These are phyloP conservation scores for Ashbya aceris DNA, from an alignment of 1,139 yeast genomes.

Conservation along the genomic window DNA sequence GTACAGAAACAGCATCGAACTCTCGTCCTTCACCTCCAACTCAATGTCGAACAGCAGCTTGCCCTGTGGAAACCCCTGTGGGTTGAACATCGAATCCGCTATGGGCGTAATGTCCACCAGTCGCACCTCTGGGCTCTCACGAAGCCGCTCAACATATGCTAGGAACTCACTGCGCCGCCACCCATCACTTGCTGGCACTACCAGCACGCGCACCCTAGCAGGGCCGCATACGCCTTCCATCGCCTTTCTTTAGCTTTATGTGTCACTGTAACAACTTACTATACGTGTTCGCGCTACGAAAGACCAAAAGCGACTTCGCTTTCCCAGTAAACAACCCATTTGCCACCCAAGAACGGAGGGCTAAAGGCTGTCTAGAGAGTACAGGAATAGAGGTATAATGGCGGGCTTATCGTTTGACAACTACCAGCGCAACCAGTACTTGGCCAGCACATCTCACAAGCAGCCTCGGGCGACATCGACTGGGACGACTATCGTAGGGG, in stretches of 20 bases:
- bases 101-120: slow-evolving; percentile 67
- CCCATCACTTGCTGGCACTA: slow-evolving; percentile 57
- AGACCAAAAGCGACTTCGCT: too few relatives aligned
- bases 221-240: slow-evolving; percentile 34
- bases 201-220: slow-evolving; percentile 54
- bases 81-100: slow-evolving; percentile 57
- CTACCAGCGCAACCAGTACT: slow-evolving; percentile 73
- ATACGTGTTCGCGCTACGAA: too few relatives aligned
- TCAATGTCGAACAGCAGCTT: slow-evolving; percentile 40
- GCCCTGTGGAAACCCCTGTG: slow-evolving; percentile 79
- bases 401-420: slow-evolving; percentile 90
- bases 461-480: slow-evolving; percentile 90
- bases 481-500: slow-evolving; percentile 97
- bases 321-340: not conserved
- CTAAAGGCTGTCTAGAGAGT: not conserved
- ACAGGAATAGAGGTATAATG: slow-evolving; percentile 39
- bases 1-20: slow-evolving; percentile 50
- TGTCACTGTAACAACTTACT: too few relatives aligned
- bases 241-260: too few relatives aligned
- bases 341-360: slow-evolving; percentile 1
- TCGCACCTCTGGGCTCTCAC: slow-evolving; percentile 52
- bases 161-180: slow-evolving; percentile 42
- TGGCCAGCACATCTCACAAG: slow-evolving; percentile 63
- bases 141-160: slow-evolving; percentile 38
- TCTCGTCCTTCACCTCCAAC: slow-evolving; percentile 40